Evolutionary conservation across 2,329 filamentous ascomycete species (phyloP), one percentile per base, ranked within the genome.

Genomic region (Chaetomiaceae sp.): DNA sequence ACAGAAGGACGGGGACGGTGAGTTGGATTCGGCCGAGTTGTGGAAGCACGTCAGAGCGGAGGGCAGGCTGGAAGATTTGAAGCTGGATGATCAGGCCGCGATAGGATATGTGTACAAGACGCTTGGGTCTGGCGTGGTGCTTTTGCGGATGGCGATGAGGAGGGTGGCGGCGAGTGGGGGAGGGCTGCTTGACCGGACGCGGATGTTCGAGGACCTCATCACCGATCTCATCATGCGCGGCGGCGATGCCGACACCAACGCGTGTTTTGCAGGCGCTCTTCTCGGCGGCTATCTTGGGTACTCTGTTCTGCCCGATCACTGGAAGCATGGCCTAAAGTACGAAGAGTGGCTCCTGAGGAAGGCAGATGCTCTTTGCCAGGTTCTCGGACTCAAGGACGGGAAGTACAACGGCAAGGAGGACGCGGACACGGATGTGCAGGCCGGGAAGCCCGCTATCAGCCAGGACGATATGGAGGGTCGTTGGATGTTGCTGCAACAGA

Each of bases 91-190:
- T 16, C 54, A 57, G 5, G 58, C 60, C 21, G 69, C 71, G 58
- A 77, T 79, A 40, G 76, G 77, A 3, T 78, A 78, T 52, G 75
- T 77, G 21, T 78, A 77, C 61, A 78, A 79, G 62, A 71, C 72
- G 4, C 69, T 79, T 12, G 76, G 75, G 0, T 68, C 73, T 0
- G 74, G 73, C 0, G 64, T 78, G 10, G 56, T 74, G 16, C 60
- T 70, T 10, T 61, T 78, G 8, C 66, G 76, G 2, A 58, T 70
- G 16, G 73, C 70, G 1, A 73, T 78, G 56, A 64, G 69, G 5
- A 63, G 63, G 44, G 50, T 63, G 13, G 55, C 53, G 5, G 51
- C 56, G 4, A 50, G 55, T 5, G 34, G 48, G 7, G 47, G 51
- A 1, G 44, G 53, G 5, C 23, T 66, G 4, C 27, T 49, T 8